Percentiles rank a stretch among this genome's conserved stretches.
Evolutionary conservation across 352 stramenopile genomes (phyloP).

Genomic region (Pythium sukuiense): DNA sequence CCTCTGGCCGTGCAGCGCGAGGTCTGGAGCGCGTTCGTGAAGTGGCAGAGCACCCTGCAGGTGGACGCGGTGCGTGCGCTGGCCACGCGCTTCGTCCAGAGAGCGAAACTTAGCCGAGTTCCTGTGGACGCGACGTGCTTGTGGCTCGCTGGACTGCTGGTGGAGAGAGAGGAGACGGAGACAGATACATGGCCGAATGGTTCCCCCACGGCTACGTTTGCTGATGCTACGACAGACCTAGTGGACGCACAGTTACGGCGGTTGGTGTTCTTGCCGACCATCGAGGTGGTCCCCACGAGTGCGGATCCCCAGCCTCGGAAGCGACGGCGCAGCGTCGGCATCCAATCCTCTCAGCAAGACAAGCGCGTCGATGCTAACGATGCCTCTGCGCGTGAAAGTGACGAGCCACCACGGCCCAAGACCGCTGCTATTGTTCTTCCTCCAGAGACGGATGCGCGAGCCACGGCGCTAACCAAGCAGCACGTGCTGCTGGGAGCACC

Average conservation of each 20-base stretch:
- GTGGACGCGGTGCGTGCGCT: slow-evolving; percentile 7
- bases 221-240: not conserved
- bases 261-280: not conserved
- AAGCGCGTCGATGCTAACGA: not conserved
- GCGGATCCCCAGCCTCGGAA: not conserved
- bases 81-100: slow-evolving; percentile 15
- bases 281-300: not conserved
- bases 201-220: not conserved
- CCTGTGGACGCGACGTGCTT: slow-evolving; percentile 18
- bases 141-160: slow-evolving; percentile 14
- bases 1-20: slow-evolving; percentile 45
- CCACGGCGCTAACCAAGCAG: slow-evolving; percentile 43
- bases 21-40: slow-evolving; percentile 57
- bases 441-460: slow-evolving; percentile 47
- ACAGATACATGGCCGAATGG: not conserved
- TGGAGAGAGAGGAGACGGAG: not conserved
- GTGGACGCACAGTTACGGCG: not conserved
- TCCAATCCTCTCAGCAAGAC: not conserved
- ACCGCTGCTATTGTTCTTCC: not conserved
- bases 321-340: not conserved
- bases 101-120: not conserved
- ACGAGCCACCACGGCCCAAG: not conserved
- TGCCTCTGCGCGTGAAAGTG: not conserved
- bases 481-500: slow-evolving; percentile 38
- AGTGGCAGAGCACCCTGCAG: not conserved